Percentiles rank a stretch among this genome's conserved stretches.
Conservation (phyloP, 2,329 filamentous ascomycete species). For the Colletotrichum gloeosporioides region DNA sequence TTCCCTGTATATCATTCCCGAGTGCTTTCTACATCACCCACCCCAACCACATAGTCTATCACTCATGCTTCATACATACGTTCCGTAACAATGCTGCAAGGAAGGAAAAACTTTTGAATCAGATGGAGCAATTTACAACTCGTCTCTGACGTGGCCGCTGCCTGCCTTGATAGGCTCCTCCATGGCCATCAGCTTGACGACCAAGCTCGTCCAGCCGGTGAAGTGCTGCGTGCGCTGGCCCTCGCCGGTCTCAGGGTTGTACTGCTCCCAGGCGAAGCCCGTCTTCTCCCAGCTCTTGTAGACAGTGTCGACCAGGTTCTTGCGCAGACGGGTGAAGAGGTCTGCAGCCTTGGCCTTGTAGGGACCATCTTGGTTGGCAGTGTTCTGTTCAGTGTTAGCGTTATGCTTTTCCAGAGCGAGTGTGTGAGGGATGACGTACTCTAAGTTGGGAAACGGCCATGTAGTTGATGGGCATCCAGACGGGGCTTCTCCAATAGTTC, state of each 20-base stretch:
- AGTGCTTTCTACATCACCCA: background rate
- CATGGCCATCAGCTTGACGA: constrained; percentile 98
- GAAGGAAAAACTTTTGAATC: background rate
- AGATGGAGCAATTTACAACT: constrained; percentile 43
- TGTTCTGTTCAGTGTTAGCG: constrained; percentile 50
- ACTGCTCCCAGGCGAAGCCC: constrained; percentile 98
- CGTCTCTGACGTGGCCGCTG: constrained; percentile 43
- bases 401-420: background rate
- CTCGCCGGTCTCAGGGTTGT: constrained; percentile 88
- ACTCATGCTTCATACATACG: constrained; percentile 1
- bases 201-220: constrained; percentile 97
- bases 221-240: constrained; percentile 99
- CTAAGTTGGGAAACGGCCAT: constrained; percentile 79
- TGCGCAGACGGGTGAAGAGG: constrained; percentile 78
- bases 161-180: constrained; percentile 63
- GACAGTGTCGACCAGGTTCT: constrained; percentile 87
- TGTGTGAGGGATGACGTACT: constrained; percentile 55
- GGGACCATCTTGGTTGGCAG: constrained; percentile 71
- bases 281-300: constrained; percentile 88
- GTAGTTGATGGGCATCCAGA: constrained; percentile 98
- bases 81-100: background rate
- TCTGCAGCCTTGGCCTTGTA: constrained; percentile 71
- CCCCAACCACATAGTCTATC: background rate
- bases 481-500: constrained; percentile 95
- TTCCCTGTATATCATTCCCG: background rate